Evolutionary conservation across 2,329 filamentous ascomycete species (phyloP), one percentile per base, ranked within the genome.

Genomic region (Phialemonium atrogriseum): DNA sequence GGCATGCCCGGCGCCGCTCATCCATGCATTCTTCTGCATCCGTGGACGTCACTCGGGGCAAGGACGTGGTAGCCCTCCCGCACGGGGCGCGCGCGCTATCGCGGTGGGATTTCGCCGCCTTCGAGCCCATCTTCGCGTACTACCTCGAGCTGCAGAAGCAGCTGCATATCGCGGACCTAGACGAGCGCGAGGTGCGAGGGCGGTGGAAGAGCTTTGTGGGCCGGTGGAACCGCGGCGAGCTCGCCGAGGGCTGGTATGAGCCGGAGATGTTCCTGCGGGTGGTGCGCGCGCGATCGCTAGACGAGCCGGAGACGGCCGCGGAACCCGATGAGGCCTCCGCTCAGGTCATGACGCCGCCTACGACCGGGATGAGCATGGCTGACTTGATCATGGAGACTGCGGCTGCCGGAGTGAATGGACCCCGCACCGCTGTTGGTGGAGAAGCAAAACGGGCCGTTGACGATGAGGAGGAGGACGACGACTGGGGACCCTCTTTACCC

Each of bases 211-310:
- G 86, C 52, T 98, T 96, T 48, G 55, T 89, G 10, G 68, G 73
- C 4, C 89, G 87, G 66, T 98, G 91, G 89, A 98, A 98, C 62
- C 74, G 77, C 47, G 81, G 79, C 50, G 84, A 89, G 59, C 66
- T 96, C 41, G 81, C 84, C 5, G 81, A 89, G 55, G 85, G 85
- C 27, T 98, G 89, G 89, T 98, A 96, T 58, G 85, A 93, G 50
- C 83, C 87, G 7, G 72, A 72, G 36, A 83, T 77, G 41, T 75
- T 84, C 39, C 33, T 46, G 30, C 38, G 45, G 4, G 37, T 43
- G 7, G 31, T 43, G 2, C 38, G 35, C 6, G 54, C 66, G 40
- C 68, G 60, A 34, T 70, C 68, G 12, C 58, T 65, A 39, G 46
- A 53, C 29, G 38, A 17, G 27, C 28, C 13, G 55, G 60, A 7